Base-by-base conservation (phyloP, 2,329 filamentous ascomycete genomes). In the Sordariomycetes sp. region DNA sequence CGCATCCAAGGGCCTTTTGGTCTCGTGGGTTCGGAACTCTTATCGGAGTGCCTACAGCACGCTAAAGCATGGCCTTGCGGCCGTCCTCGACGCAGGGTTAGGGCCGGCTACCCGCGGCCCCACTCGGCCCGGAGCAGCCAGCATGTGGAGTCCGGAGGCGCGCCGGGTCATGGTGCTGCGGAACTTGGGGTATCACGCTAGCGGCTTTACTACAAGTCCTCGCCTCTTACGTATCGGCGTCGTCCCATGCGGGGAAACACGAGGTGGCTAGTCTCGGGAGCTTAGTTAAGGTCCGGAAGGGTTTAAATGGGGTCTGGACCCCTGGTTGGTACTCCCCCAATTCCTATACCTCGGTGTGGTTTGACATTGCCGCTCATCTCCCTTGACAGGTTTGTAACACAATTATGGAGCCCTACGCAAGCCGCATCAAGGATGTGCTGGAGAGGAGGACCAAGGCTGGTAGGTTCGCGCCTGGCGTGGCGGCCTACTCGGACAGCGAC, bases 401-500 rank as follows among this genome's bases (percentile, higher is more conserved):
- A 46, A 11, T 8, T 46, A 58, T 58, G 56, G 56, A 58, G 51
- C 59, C 58, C 5, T 62, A 62, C 51, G 50, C 60, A 22, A 35
- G 59, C 25, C 50, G 59, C 6, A 59, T 90, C 67, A 80, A 85
- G 64, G 83, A 83, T 61, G 83, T 96, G 59, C 71, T 80, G 58
- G 82, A 81, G 46, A 79, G 87, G 64, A 82, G 93, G 54, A 80
- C 79, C 61, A 89, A 87, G 66, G 80, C 83, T n/a, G 87, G 87
- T 3, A 85, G 82, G 65, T 76, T 94, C 46, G 78, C 88, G 62
- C 89, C 86, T 20, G 88, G 88, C 43, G 81, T 90, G 53, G 93
- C 92, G 35, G 89, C 90, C 11, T 79, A 81, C 55, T 86, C 88
- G 2, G 86, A 87, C 70, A 89, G 89, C 70, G 87, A 92, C 65